These are phyloP conservation scores for Aspergillus affinis DNA, from an alignment of 495 filamentous ascomycete species.

Conservation along the genomic window DNA sequence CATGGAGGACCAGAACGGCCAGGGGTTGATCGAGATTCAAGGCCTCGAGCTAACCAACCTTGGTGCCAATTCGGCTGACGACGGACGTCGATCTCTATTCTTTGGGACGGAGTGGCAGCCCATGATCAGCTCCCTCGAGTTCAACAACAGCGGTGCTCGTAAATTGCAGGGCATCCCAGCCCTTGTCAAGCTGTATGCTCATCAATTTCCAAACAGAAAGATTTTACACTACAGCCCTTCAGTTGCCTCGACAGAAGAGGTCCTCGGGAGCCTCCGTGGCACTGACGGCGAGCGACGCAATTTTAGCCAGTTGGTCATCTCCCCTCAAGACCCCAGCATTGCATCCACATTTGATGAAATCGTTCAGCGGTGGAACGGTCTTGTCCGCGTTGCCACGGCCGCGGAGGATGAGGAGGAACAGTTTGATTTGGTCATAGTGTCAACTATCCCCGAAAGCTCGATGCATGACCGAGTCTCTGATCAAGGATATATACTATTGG, in stretches of 20 bases:
- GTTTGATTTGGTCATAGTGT: background rate
- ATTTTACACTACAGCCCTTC: background rate
- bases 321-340: background rate
- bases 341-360: background rate
- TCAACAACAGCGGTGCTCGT: background rate
- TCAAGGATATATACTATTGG: background rate
- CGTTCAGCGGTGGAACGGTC: background rate
- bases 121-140: background rate
- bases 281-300: background rate
- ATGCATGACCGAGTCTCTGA: background rate
- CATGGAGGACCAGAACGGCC: background rate
- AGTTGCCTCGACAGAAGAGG: background rate
- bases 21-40: background rate
- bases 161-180: background rate
- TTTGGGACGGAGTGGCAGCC: background rate
- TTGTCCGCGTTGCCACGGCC: background rate
- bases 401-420: background rate
- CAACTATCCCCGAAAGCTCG: background rate
- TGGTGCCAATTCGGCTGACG: background rate
- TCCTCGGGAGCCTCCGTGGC: background rate
- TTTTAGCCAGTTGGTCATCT: background rate
- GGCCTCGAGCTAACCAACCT: background rate
- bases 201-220: background rate
- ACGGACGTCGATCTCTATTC: background rate
- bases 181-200: background rate